Evolutionary conservation across 768 basidiomycete species (phyloP).

Genomic region (Termitomyces sp.): DNA sequence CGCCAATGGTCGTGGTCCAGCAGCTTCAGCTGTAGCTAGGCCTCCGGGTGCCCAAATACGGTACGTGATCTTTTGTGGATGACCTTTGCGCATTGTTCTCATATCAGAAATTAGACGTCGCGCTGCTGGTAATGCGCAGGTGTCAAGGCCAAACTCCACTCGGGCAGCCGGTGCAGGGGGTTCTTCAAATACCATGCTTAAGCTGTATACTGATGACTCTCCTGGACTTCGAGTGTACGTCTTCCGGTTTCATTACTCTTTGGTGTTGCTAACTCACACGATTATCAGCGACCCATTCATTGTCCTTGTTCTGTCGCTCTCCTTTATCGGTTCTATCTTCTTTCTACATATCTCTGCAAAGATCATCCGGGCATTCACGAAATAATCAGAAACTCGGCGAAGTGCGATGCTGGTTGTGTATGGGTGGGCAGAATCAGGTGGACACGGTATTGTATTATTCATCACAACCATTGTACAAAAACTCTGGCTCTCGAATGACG

Average conservation of each 20-base stretch:
- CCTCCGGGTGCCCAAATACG: constrained; percentile 82
- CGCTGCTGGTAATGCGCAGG: constrained; percentile 58
- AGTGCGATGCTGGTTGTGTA: constrained; percentile 5
- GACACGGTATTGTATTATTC: constrained; percentile 29
- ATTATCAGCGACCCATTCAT: constrained; percentile 86
- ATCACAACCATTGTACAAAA: constrained; percentile 34
- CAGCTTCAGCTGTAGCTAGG: constrained; percentile 53
- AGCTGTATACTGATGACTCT: constrained; percentile 97
- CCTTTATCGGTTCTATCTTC: constrained; percentile 98
- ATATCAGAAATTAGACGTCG: constrained; percentile 52
- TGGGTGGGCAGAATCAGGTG: constrained; percentile 10
- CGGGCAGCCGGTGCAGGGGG: constrained; percentile 95
- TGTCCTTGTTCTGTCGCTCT: constrained; percentile 91
- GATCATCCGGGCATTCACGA: constrained; percentile 87
- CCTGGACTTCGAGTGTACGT: constrained; percentile 96
- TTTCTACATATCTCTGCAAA: constrained; percentile 98
- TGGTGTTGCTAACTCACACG: constrained; percentile 1
- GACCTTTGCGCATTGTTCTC: constrained; percentile 1
- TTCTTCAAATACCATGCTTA: constrained; percentile 97
- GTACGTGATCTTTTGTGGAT: constrained; percentile 37
- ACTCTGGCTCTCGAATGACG: constrained; percentile 27
- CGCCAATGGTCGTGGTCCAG: constrained; percentile 36
- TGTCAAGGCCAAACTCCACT: constrained; percentile 75
- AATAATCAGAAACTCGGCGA: constrained; percentile 38
- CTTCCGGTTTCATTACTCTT: not conserved